These are phyloP conservation scores for Hordeum vulgare DNA, from an alignment of 176 grass and related monocot species.

Conservation along the genomic window DNA sequence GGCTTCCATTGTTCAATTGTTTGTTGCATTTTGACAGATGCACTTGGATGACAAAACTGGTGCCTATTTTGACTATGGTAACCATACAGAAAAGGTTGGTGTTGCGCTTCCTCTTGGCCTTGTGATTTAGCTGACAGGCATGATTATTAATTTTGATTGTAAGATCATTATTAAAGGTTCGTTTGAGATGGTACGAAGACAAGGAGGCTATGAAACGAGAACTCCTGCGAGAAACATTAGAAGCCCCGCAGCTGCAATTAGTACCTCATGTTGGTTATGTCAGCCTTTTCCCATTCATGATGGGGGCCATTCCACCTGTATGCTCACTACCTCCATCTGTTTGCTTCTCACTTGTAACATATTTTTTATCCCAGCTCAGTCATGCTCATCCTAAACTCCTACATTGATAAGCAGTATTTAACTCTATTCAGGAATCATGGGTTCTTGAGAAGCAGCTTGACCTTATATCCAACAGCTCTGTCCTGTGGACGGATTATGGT, in stretches of 20 bases:
- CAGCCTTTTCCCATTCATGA: constrained; percentile 95
- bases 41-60: constrained; percentile 80
- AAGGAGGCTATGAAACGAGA: constrained; percentile 54
- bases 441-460: constrained; percentile 84
- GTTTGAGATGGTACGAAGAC: constrained; percentile 76
- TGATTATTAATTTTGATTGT: constrained; percentile 12
- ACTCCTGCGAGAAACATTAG: constrained; percentile 72
- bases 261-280: constrained; percentile 98
- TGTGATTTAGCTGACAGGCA: constrained; percentile 7
- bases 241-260: constrained; percentile 58
- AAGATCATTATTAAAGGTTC: constrained; percentile 47
- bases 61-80: constrained; percentile 89
- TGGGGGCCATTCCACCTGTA: constrained; percentile 91
- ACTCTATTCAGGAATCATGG: constrained; percentile 58
- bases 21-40: constrained; percentile 43
- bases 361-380: background rate
- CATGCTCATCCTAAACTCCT: background rate
- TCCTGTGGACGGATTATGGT: constrained; percentile 92
- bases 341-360: constrained; percentile 7
- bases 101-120: background rate
- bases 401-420: background rate
- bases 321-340: constrained; percentile 17
- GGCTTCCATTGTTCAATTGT: constrained; percentile 8
- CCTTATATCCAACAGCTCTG: constrained; percentile 78
- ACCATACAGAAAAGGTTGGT: constrained; percentile 90